A percentile compares a stretch with the other conserved stretches of the same genome.
Evolutionary conservation across 306 rosid genomes (phyloP).

Genomic region (Canavalia gladiata): DNA sequence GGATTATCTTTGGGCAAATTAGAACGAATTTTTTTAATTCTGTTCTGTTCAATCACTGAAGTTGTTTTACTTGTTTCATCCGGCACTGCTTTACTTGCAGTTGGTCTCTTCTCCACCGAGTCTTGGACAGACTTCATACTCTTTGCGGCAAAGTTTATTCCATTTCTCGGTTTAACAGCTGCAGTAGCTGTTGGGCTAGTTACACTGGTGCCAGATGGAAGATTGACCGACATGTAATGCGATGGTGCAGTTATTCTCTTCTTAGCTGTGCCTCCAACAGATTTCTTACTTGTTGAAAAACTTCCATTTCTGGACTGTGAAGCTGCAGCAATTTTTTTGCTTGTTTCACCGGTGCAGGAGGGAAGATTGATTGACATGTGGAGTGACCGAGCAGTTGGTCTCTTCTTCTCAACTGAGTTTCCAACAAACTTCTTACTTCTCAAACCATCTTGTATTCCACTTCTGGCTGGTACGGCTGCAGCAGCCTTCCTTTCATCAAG

Average conservation of each 20-base stretch:
- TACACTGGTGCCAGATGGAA: slow-evolving; percentile 53
- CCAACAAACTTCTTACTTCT: slow-evolving; percentile 52
- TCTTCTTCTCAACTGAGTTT: slow-evolving; percentile 55
- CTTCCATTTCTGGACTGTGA: slow-evolving; percentile 43
- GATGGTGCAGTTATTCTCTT: slow-evolving; percentile 54
- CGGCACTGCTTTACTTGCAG: slow-evolving; percentile 41
- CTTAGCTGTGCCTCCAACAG: slow-evolving; percentile 48
- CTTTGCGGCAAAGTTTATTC: slow-evolving; percentile 49
- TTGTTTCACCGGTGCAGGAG: slow-evolving; percentile 51
- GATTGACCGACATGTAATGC: slow-evolving; percentile 64
- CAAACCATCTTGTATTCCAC: slow-evolving; percentile 39
- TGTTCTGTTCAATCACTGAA: slow-evolving; percentile 52
- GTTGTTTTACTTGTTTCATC: slow-evolving; percentile 57
- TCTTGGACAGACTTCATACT: slow-evolving; percentile 48
- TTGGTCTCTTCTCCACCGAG: slow-evolving; percentile 55
- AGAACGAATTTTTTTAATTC: slow-evolving; percentile 41
- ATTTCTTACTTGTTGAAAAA: slow-evolving; percentile 56
- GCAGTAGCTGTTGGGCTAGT: slow-evolving; percentile 52
- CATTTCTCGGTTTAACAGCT: slow-evolving; percentile 39
- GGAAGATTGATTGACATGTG: slow-evolving; percentile 66
- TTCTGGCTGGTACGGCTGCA: slow-evolving; percentile 17
- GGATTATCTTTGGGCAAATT: slow-evolving; percentile 51
- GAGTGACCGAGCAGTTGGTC: slow-evolving; percentile 55
- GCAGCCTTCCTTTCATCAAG: slow-evolving; percentile 50
- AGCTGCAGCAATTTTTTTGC: slow-evolving; percentile 47